A percentile compares a stretch with the other conserved stretches of the same genome.
Evolutionary conservation across 805 yeast species (phyloP).

Genomic region (Pichia thaimueangensis): DNA sequence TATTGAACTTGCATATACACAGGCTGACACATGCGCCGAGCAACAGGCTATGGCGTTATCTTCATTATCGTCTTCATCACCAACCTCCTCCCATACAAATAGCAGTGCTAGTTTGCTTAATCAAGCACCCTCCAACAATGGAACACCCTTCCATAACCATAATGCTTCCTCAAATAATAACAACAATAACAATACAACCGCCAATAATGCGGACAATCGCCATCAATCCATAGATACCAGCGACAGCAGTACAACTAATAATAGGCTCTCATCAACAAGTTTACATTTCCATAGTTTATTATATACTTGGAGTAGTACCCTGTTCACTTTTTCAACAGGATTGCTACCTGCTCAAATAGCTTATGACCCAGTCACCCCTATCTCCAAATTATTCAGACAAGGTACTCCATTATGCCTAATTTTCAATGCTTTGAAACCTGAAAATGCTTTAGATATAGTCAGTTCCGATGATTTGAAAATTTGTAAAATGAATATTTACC

Average conservation of each 20-base stretch:
- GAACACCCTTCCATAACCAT: no score
- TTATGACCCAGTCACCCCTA: slow-evolving; percentile 88
- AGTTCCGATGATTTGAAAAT: slow-evolving; percentile 75
- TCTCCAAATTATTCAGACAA: slow-evolving; percentile 83
- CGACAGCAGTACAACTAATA: background rate
- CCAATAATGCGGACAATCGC: background rate
- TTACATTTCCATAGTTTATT: slow-evolving; percentile 3
- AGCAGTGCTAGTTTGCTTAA: background rate
- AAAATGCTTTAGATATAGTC: slow-evolving; percentile 46
- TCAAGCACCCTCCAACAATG: no score
- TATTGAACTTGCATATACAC: slow-evolving; percentile 52
- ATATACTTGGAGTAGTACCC: slow-evolving; percentile 31
- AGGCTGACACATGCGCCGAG: slow-evolving; percentile 65
- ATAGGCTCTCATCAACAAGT: background rate
- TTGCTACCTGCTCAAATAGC: slow-evolving; percentile 64
- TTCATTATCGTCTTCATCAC: background rate
- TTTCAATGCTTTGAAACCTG: slow-evolving; percentile 61
- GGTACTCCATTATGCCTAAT: slow-evolving; percentile 89
- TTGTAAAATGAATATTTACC: slow-evolving; percentile 85
- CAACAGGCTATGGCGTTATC: slow-evolving; percentile 46
- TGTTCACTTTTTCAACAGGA: slow-evolving; percentile 67
- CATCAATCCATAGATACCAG: background rate
- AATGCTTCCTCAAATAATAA: background rate
- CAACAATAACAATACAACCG: background rate
- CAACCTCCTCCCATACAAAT: background rate